These are phyloP conservation scores for Steccherinum ochraceum DNA, from an alignment of 768 basidiomycete species.

Conservation along the genomic window DNA sequence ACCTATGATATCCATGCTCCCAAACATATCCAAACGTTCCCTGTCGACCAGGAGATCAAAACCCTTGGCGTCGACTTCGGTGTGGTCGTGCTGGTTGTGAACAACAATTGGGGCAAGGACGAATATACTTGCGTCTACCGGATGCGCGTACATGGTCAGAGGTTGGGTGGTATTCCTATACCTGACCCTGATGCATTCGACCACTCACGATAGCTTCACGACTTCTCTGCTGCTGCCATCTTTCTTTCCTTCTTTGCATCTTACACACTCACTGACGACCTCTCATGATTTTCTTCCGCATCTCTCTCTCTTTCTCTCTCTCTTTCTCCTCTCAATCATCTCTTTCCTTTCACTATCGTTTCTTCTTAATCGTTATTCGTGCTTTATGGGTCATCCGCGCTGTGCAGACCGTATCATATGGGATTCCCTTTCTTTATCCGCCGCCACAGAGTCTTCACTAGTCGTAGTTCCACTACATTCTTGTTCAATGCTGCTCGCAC, in stretches of 20 bases:
- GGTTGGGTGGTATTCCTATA: constrained; percentile 34
- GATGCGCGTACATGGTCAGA: constrained; percentile 70
- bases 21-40: constrained; percentile 43
- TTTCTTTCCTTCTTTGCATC: background rate
- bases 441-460: background rate
- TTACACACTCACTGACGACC: background rate
- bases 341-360: background rate
- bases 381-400: constrained; percentile 15
- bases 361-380: constrained; percentile 20
- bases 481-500: background rate
- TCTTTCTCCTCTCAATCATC: constrained; percentile 1
- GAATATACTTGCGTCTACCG: constrained; percentile 89
- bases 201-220: background rate
- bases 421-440: background rate
- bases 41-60: constrained; percentile 46
- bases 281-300: constrained; percentile 4
- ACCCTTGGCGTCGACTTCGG: constrained; percentile 79
- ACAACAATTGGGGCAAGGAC: constrained; percentile 81
- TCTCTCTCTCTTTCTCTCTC: background rate
- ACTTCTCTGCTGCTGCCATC: constrained; percentile 4
- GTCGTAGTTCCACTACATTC: background rate
- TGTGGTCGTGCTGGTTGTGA: constrained; percentile 71
- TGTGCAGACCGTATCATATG: background rate
- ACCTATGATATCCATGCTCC: constrained; percentile 39
- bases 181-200: constrained; percentile 23